Percentiles rank a stretch among this genome's conserved stretches.
phyloP scores from a whole-genome alignment of 257 asterid genomes.

The Gentiana macrophylla region DNA sequence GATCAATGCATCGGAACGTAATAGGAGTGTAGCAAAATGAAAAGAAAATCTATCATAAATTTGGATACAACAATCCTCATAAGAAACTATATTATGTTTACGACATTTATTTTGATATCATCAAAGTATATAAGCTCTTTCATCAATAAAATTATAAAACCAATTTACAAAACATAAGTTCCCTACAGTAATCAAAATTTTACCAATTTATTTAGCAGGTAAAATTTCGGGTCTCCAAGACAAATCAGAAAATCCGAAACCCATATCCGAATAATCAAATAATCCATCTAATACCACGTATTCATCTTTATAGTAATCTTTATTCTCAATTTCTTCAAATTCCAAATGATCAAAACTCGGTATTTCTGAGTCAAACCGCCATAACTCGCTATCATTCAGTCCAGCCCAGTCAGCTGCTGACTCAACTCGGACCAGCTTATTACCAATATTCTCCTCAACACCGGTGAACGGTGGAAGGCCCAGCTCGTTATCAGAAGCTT shows the following conservation, averaged over 20 bases:
- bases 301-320: slow-evolving; percentile 19
- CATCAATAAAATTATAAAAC: too few relatives aligned
- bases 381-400: slow-evolving; percentile 32
- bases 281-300: slow-evolving; percentile 52
- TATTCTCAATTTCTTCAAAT: slow-evolving; percentile 37
- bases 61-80: too few relatives aligned
- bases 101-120: too few relatives aligned
- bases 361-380: slow-evolving; percentile 25
- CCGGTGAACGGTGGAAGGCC: slow-evolving; percentile 57
- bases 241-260: slow-evolving; percentile 44
- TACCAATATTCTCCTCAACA: slow-evolving; percentile 3
- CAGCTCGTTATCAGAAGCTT: slow-evolving; percentile 74
- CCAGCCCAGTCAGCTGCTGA: slow-evolving; percentile 37
- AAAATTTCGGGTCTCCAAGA: slow-evolving; percentile 45
- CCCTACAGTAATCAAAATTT: too few relatives aligned
- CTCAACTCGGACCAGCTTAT: slow-evolving; percentile 37
- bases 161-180: too few relatives aligned
- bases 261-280: slow-evolving; percentile 62
- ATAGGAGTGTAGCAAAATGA: too few relatives aligned
- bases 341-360: slow-evolving; percentile 28
- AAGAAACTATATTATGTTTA: too few relatives aligned
- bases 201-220: slow-evolving; percentile 42
- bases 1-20: too few relatives aligned
- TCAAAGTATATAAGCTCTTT: too few relatives aligned
- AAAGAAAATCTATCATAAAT: too few relatives aligned